A percentile compares a stretch with the other conserved stretches of the same genome.
phyloP scores from a whole-genome alignment of 179 eudicot genomes.

The Silene noctiflora region DNA sequence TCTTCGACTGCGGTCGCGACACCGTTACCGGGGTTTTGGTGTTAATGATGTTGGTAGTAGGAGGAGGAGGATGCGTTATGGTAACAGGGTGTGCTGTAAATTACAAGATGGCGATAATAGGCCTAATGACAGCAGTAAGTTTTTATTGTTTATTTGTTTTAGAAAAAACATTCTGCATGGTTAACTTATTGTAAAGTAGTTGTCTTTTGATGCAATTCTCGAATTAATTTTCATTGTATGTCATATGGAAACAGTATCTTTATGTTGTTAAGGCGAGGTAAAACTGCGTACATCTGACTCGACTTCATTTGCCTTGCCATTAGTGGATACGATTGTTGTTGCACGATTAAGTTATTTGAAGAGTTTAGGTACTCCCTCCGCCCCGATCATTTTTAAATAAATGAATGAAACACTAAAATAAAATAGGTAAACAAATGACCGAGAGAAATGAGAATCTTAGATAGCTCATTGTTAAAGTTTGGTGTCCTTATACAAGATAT shows the following conservation, averaged over 20 bases:
- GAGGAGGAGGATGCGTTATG: slow-evolving; percentile 20
- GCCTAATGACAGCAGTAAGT: slow-evolving; percentile 39
- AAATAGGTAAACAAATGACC: no score
- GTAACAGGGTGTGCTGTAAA: slow-evolving; percentile 42
- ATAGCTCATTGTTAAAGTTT: no score
- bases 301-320: no score
- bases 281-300: no score
- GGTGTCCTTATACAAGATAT: no score
- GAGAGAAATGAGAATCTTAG: no score
- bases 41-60: background rate
- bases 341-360: no score
- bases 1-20: slow-evolving; percentile 25
- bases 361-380: no score
- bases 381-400: no score
- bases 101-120: slow-evolving; percentile 42
- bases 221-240: slow-evolving; percentile 30
- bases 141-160: background rate
- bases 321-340: no score
- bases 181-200: slow-evolving; percentile 28
- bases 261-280: background rate
- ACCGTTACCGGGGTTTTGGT: slow-evolving; percentile 13
- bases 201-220: no score
- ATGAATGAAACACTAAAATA: no score
- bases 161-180: slow-evolving; percentile 23
- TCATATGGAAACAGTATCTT: slow-evolving; percentile 34